Evolutionary conservation across 75 land plant species (phyloP).

Genomic region (Cunninghamia lanceolata): DNA sequence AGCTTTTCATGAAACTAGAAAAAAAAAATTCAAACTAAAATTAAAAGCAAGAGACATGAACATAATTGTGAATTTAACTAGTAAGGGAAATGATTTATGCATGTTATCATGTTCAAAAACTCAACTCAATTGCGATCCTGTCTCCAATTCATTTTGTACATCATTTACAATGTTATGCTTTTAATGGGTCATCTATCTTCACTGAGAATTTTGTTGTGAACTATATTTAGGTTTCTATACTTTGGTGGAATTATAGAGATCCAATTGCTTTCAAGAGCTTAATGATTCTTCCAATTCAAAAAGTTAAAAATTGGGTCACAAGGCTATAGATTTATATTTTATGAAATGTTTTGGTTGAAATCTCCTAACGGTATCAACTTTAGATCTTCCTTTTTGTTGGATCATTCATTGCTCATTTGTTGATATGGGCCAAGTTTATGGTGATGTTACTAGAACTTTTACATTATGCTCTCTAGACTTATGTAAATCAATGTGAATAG

Average conservation of each 20-base stretch:
- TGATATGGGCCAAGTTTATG: background rate
- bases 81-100: background rate
- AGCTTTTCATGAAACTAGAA: background rate
- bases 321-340: background rate
- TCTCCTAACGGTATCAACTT: background rate
- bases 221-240: background rate
- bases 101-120: background rate
- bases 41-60: background rate
- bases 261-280: background rate
- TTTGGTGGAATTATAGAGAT: background rate
- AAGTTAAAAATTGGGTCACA: background rate
- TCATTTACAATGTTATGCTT: background rate
- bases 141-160: background rate
- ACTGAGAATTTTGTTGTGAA: background rate
- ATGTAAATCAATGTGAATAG: background rate
- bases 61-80: background rate
- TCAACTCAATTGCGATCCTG: background rate
- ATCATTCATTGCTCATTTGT: background rate
- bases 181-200: background rate
- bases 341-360: background rate
- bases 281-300: background rate
- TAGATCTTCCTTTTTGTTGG: too few species aligned
- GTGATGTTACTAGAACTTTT: background rate
- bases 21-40: background rate
- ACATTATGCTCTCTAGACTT: background rate